Evolutionary conservation across 768 basidiomycete genomes (phyloP).

Genomic region (Roridomyces roridus): DNA sequence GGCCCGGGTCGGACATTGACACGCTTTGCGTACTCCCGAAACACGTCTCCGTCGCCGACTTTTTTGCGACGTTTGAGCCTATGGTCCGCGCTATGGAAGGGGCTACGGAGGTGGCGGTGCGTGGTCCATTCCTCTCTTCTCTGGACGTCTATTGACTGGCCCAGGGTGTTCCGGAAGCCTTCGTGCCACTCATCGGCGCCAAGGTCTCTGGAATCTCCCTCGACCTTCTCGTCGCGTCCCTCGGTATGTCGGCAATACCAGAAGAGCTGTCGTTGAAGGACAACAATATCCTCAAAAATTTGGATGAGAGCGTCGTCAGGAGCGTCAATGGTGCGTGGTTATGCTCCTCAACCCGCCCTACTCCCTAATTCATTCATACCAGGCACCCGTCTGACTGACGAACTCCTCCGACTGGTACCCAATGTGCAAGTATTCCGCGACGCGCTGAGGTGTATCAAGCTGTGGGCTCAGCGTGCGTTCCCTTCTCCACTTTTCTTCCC

Average conservation of each 20-base stretch:
- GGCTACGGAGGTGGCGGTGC: constrained; percentile 86
- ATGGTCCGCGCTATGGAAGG: constrained; percentile 88
- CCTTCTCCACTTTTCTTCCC: not conserved
- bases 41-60: constrained; percentile 94
- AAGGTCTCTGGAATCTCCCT: constrained; percentile 93
- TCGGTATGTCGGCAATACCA: constrained; percentile 85
- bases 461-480: constrained; percentile 94
- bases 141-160: not conserved
- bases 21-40: constrained; percentile 96
- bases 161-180: constrained; percentile 97
- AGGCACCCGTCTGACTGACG: constrained; percentile 96
- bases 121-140: constrained; percentile 42
- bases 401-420: constrained; percentile 93
- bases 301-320: constrained; percentile 93
- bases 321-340: constrained; percentile 78
- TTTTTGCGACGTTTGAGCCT: constrained; percentile 88
- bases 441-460: constrained; percentile 91
- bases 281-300: constrained; percentile 86
- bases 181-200: constrained; percentile 91
- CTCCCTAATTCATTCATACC: constrained; percentile 12
- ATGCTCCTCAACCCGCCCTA: not conserved
- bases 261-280: constrained; percentile 91
- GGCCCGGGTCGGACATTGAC: constrained; percentile 96
- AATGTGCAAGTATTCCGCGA: constrained; percentile 95
- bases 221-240: constrained; percentile 91